Base-by-base conservation (phyloP, 2,329 filamentous ascomycete species). In the Talaromyces piceae region DNA sequence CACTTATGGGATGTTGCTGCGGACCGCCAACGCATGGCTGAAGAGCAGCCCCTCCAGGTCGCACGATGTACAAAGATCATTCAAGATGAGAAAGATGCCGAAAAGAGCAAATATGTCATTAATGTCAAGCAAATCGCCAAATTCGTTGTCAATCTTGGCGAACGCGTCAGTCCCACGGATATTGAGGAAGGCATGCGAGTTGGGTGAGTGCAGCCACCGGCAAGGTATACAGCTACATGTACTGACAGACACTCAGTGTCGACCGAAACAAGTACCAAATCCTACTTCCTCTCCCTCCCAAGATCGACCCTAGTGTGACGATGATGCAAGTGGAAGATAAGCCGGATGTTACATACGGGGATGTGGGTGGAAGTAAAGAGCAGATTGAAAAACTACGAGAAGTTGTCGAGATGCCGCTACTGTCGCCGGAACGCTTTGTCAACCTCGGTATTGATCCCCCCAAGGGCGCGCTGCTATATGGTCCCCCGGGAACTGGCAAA, bases 241-340 rank as follows among this genome's bases (percentile, higher is more conserved):
- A 16, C 16, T 54, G 33, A 54, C 39, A 18, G 11, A 13, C 13
- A n/a, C 23, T 18, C 53, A 81, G 82, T 67, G 93, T 98, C 68
- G 93, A 98, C 72, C 82, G 93, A 52, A 97, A 94, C 77, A 98
- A 98, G 78, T 98, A 98, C 73, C 93, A 98, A 74, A 98, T 98
- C 64, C 84, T 98, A 71, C 80, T 98, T 45, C 93, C 93, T 30
- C 76, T 98, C 50, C 93, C 93, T 41, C 93, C 93, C 30, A 98
- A 97, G 80, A 98, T 98, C 75, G 93, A 98, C 66, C 91, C 93
- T 49, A 95, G 88, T 61, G 93, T 98, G 59, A 98, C 93, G 33
- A 98, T 98, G 93, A 98, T 98, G 93, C 97, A 93, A 47, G 93
- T 98, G 58, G 93, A 98, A 77, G 93, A 98, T 76, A 98, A 98